Percentiles rank a stretch among this genome's conserved stretches.
These are phyloP conservation scores for Diaporthe ilicicola DNA, from an alignment of 2,329 filamentous ascomycete genomes.

Conservation along the genomic window DNA sequence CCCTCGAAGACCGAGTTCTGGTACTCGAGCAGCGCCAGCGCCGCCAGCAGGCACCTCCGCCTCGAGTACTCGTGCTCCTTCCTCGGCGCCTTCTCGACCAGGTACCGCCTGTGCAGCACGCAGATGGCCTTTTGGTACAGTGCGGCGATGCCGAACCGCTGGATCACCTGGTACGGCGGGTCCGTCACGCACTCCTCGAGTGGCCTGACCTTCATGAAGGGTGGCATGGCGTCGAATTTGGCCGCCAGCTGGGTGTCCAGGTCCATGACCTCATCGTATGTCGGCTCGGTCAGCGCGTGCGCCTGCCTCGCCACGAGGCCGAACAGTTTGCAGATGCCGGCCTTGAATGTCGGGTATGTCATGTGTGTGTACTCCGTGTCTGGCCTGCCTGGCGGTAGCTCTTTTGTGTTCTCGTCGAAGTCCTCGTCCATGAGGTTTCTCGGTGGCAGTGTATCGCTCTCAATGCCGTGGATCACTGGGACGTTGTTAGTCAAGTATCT, in stretches of 20 bases:
- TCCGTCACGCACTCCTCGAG: slow-evolving; percentile 60
- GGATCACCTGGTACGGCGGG: slow-evolving; percentile 55
- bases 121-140: slow-evolving; percentile 65
- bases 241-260: slow-evolving; percentile 56
- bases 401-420: slow-evolving; percentile 63
- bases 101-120: slow-evolving; percentile 63
- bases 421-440: slow-evolving; percentile 72
- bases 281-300: slow-evolving; percentile 56
- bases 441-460: slow-evolving; percentile 69
- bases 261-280: slow-evolving; percentile 58
- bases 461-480: slow-evolving; percentile 67
- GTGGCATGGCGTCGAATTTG: slow-evolving; percentile 55
- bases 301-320: slow-evolving; percentile 59
- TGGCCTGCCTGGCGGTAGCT: slow-evolving; percentile 65
- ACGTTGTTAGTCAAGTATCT: neutral
- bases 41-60: slow-evolving; percentile 58
- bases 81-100: slow-evolving; percentile 52
- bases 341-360: slow-evolving; percentile 63
- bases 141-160: slow-evolving; percentile 61
- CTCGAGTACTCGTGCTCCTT: slow-evolving; percentile 62
- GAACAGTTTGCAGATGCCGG: slow-evolving; percentile 56
- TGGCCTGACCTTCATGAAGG: slow-evolving; percentile 56
- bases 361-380: slow-evolving; percentile 66
- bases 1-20: slow-evolving; percentile 59
- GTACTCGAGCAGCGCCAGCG: slow-evolving; percentile 55